A percentile compares a stretch with the other conserved stretches of the same genome.
Conservation (phyloP, 306 rosid genomes). For the Pachyrhizus erosus region DNA sequence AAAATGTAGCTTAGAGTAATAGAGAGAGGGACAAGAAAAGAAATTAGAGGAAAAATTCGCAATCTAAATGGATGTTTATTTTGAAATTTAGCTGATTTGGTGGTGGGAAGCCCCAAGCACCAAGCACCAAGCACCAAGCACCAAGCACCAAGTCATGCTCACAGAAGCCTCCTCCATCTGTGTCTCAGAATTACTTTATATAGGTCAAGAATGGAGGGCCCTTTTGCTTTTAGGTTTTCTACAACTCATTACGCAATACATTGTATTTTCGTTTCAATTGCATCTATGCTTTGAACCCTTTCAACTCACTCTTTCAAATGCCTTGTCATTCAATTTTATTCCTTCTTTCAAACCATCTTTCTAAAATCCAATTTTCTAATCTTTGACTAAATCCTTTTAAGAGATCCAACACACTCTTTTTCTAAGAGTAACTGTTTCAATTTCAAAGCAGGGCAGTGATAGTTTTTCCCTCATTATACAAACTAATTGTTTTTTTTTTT, state of each 20-base stretch:
- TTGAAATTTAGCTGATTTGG: constrained; percentile 31
- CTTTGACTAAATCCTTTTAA: constrained; percentile 46
- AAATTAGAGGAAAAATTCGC: background rate
- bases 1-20: background rate
- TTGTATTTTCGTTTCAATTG: constrained; percentile 36
- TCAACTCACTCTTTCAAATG: constrained; percentile 26
- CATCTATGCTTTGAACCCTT: constrained; percentile 17
- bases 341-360: constrained; percentile 27
- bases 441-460: background rate
- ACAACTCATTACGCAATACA: constrained; percentile 34
- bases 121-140: no score
- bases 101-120: constrained; percentile 22
- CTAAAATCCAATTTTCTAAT: constrained; percentile 13
- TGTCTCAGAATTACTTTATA: constrained; percentile 11
- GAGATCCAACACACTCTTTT: constrained; percentile 21
- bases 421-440: background rate
- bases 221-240: constrained; percentile 8
- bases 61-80: constrained; percentile 18
- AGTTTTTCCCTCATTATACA: background rate
- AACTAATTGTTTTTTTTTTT: background rate
- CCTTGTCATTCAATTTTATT: constrained; percentile 1
- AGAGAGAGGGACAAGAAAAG: background rate
- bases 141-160: constrained; percentile 6
- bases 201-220: constrained; percentile 41
- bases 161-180: background rate